Base-by-base conservation (phyloP, 352 stramenopile species). In the Elongisporangium anandrum region DNA sequence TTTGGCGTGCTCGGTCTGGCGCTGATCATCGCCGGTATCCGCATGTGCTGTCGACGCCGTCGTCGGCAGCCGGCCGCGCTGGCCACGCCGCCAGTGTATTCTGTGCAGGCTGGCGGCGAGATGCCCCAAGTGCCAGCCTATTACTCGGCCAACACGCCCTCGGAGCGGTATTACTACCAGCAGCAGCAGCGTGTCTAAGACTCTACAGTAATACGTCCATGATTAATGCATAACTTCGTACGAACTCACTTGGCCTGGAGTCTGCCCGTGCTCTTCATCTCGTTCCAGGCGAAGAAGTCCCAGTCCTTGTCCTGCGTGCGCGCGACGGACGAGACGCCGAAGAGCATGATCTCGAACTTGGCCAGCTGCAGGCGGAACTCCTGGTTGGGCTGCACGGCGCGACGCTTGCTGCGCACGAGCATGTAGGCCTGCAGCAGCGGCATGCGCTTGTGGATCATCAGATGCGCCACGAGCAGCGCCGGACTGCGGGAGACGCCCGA, bases 231-330 rank as follows among this genome's bases (percentile, higher is more conserved):
- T 38, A 38, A 38, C 26, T 38, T 38, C 8, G 26, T 38, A 38
- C 6, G 6, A 5, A 38, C 12, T 38, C 26, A 38, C 26, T 38
- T 38, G 26, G 3, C 7, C 26, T 38, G 26, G 4, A 38, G 26
- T 12, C 15, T 34, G 20, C 12, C 17, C 12, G 29, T 54, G 21
- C 60, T 50, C 60, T 90, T 87, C 29, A 90, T 65, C 22, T 90
- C 80, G 57, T 89, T 87, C 79, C 79, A 89, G 21, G 71, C 70
- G 51, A 74, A 86, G 59, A 89, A 89, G 47, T 89, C 82, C 79
- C 79, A 89, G 65, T 89, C 79, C 21, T 73, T 79, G 56, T 87
- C 79, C 15, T 63, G 59, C 1, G 79, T 83, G 26, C 60, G 65
- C 2, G 79, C 79, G 1, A 89, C 79, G 0, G 77, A 87, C 1